Evolutionary conservation across 2,329 filamentous ascomycete species (phyloP).

Genomic region (Sporothrix brunneoviolacea): DNA sequence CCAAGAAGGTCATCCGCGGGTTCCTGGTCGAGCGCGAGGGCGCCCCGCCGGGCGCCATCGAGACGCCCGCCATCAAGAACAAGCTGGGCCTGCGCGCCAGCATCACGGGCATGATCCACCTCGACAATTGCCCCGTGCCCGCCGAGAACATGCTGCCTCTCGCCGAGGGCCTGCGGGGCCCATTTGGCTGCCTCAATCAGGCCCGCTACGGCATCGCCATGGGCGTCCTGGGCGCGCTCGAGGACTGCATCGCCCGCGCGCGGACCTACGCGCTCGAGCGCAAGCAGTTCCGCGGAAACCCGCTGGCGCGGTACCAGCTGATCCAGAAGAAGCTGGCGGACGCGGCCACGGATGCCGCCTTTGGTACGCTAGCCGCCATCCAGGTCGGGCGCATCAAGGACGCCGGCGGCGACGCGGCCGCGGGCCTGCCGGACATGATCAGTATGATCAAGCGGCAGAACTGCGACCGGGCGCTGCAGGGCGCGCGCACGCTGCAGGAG

Average conservation of each 20-base stretch:
- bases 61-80: slow-evolving; percentile 87
- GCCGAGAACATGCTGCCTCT: slow-evolving; percentile 90
- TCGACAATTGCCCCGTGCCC: slow-evolving; percentile 84
- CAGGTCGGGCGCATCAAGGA: slow-evolving; percentile 94
- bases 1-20: slow-evolving; percentile 57
- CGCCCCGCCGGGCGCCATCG: slow-evolving; percentile 80
- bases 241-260: slow-evolving; percentile 79
- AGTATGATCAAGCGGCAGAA: slow-evolving; percentile 96
- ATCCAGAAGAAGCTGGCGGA: slow-evolving; percentile 97
- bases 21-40: slow-evolving; percentile 82
- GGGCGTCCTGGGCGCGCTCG: slow-evolving; percentile 87
- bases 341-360: slow-evolving; percentile 83
- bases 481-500: slow-evolving; percentile 79
- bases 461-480: slow-evolving; percentile 79
- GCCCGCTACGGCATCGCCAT: slow-evolving; percentile 90
- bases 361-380: slow-evolving; percentile 79
- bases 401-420: slow-evolving; percentile 79
- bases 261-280: slow-evolving; percentile 85
- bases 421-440: slow-evolving; percentile 84
- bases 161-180: slow-evolving; percentile 77
- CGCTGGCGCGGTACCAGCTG: slow-evolving; percentile 90
- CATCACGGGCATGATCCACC: slow-evolving; percentile 95
- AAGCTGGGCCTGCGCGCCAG: slow-evolving; percentile 92
- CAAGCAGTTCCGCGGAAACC: slow-evolving; percentile 94
- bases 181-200: slow-evolving; percentile 91